Base-by-base conservation (phyloP, 257 asterid genomes). In the Scutellaria minor region DNA sequence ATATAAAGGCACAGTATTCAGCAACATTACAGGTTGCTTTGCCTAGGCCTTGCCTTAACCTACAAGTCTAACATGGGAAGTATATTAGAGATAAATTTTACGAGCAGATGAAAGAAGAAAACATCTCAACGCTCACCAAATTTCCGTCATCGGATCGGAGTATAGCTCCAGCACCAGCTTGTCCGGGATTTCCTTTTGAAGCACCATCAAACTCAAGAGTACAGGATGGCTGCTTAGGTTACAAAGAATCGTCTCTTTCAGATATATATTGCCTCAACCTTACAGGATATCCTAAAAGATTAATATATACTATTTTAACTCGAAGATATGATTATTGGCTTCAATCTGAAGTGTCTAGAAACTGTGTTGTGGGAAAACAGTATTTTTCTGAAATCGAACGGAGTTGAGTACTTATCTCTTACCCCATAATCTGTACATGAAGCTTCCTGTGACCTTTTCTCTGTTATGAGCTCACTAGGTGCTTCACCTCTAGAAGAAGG, bases 131-230 rank as follows among this genome's bases (percentile, higher is more conserved):
- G 45, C 81, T 76, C 72, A 95, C 99, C 84, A 86, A 79, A 79
- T 73, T 86, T 76, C 99, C 98, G 79, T 95, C 96, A 80, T 90
- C 96, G 8, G 97, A 89, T 79, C 98, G 89, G 27, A 92, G 81
- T 70, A 95, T 75, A 75, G 89, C 98, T 80, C 99, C 99, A 5
- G 99, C 99, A 72, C 99, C 99, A 60, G 99, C 98, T 79, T 72
- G 92, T 46, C 99, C 98, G 6, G 98, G 98, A 82, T 92, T 92
- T 82, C 99, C 99, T 85, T 87, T 95, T 40, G 99, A 95, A 72
- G 99, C 90, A 72, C 99, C 99, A 46, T 95, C 98, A 70, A 92
- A 95, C 83, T 92, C 98, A 35, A 95, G 84, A 58, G 92, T 90
- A 77, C 99, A 95, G 24, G 96, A 88, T 37, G 82, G 83, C 90